Evolutionary conservation across 176 grass and related monocot species (phyloP).

Genomic region (Aegilops tauschii): DNA sequence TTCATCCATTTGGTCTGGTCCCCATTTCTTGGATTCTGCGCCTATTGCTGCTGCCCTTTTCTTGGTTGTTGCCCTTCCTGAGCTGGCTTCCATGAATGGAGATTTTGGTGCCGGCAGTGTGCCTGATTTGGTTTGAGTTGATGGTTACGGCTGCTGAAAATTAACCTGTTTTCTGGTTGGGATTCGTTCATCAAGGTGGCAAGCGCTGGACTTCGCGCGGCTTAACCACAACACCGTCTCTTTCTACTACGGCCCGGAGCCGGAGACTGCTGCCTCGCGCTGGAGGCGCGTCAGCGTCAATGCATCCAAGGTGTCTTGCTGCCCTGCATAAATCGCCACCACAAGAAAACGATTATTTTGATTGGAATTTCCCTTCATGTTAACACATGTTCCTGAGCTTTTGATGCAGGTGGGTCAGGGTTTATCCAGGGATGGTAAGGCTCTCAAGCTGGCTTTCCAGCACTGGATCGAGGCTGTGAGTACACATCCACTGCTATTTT

Average conservation of each 20-base stretch:
- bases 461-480: slow-evolving; percentile 99
- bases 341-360: background rate
- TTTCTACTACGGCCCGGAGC: slow-evolving; percentile 69
- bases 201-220: slow-evolving; percentile 61
- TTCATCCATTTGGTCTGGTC: background rate
- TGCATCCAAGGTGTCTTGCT: slow-evolving; percentile 63
- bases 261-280: slow-evolving; percentile 74
- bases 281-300: slow-evolving; percentile 83
- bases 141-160: background rate
- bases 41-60: background rate
- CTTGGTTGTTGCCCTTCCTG: background rate
- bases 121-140: background rate
- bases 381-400: background rate
- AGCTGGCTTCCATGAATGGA: background rate
- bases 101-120: background rate
- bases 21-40: background rate
- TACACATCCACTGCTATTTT: slow-evolving; percentile 4
- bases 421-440: slow-evolving; percentile 63
- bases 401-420: slow-evolving; percentile 72
- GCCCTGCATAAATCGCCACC: background rate
- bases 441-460: slow-evolving; percentile 85
- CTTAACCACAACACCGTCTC: slow-evolving; percentile 72
- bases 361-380: background rate
- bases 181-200: slow-evolving; percentile 56
- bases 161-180: background rate